phyloP scores from a whole-genome alignment of 805 yeast genomes.

The Wickerhamomyces subpelliculosus region DNA sequence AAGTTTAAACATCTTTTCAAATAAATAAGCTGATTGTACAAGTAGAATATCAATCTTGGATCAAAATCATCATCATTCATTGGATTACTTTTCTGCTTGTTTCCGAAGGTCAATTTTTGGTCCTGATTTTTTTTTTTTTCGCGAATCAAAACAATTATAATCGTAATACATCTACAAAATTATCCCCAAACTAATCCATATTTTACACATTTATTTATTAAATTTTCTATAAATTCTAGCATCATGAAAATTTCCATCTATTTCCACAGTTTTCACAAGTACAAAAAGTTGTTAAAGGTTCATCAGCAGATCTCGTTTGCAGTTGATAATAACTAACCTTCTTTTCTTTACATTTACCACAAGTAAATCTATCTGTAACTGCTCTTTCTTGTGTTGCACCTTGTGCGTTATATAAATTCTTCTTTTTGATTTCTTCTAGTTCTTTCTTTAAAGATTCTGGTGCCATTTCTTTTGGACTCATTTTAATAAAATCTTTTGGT shows the following conservation, averaged over 20 bases:
- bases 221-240: background rate
- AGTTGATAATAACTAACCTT: slow-evolving; percentile 95
- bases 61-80: too few species aligned
- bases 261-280: slow-evolving; percentile 97
- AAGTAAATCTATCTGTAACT: slow-evolving; percentile 91
- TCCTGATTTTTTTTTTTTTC: too few species aligned
- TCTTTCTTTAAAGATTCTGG: slow-evolving; percentile 85
- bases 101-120: too few species aligned
- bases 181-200: too few species aligned
- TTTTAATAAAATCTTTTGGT: slow-evolving; percentile 59
- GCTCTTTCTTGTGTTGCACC: slow-evolving; percentile 96
- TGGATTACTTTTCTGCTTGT: too few species aligned
- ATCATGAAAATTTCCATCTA: slow-evolving; percentile 89
- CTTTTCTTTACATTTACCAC: slow-evolving; percentile 97
- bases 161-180: too few species aligned
- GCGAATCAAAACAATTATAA: too few species aligned
- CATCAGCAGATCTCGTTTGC: slow-evolving; percentile 98
- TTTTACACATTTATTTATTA: too few species aligned
- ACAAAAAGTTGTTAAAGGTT: slow-evolving; percentile 96
- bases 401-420: slow-evolving; percentile 92
- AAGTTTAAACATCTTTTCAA: background rate
- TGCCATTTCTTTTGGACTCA: slow-evolving; percentile 94
- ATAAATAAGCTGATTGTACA: too few species aligned
- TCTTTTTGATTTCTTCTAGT: slow-evolving; percentile 76
- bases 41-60: too few species aligned